These are phyloP conservation scores for Juncus inflexus DNA, from an alignment of 176 grass and related monocot species.

Conservation along the genomic window DNA sequence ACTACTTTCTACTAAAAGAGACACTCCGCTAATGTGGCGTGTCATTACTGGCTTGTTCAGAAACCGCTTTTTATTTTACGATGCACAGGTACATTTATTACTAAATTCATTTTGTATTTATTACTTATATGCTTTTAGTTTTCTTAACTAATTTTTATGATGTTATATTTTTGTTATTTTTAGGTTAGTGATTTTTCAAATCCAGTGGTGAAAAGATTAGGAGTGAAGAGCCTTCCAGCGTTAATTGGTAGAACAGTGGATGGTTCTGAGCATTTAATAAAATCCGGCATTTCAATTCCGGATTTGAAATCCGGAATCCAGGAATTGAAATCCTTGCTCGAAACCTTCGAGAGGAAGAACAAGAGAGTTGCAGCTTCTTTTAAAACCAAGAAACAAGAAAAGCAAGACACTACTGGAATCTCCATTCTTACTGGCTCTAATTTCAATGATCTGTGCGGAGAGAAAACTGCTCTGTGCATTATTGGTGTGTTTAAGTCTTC, in stretches of 20 bases:
- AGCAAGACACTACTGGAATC: slow-evolving; percentile 33
- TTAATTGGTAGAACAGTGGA: slow-evolving; percentile 45
- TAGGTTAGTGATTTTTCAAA: slow-evolving; percentile 66
- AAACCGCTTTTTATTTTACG: slow-evolving; percentile 66
- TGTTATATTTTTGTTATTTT: slow-evolving; percentile 1
- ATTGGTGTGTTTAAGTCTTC: slow-evolving; percentile 72
- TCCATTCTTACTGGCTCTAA: slow-evolving; percentile 53
- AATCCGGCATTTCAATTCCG: slow-evolving; percentile 66
- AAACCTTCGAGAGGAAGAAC: slow-evolving; percentile 85
- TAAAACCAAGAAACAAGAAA: slow-evolving; percentile 43
- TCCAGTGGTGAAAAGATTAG: slow-evolving; percentile 63
- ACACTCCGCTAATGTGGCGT: slow-evolving; percentile 85
- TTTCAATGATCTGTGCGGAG: slow-evolving; percentile 60
- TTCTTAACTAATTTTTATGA: not conserved
- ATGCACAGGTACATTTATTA: slow-evolving; percentile 51
- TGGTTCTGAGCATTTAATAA: slow-evolving; percentile 61
- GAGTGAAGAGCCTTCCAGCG: slow-evolving; percentile 54
- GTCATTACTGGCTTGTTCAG: slow-evolving; percentile 71
- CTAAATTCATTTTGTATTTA: not conserved
- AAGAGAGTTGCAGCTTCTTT: slow-evolving; percentile 44
- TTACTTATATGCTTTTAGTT: too few species aligned
- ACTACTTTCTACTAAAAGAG: slow-evolving; percentile 76
- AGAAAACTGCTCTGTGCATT: slow-evolving; percentile 55
- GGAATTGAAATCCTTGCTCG: slow-evolving; percentile 54
- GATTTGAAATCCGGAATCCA: slow-evolving; percentile 74